These are phyloP conservation scores for Aphanoascus verrucosus DNA, from an alignment of 2,329 filamentous ascomycete genomes.

Conservation along the genomic window DNA sequence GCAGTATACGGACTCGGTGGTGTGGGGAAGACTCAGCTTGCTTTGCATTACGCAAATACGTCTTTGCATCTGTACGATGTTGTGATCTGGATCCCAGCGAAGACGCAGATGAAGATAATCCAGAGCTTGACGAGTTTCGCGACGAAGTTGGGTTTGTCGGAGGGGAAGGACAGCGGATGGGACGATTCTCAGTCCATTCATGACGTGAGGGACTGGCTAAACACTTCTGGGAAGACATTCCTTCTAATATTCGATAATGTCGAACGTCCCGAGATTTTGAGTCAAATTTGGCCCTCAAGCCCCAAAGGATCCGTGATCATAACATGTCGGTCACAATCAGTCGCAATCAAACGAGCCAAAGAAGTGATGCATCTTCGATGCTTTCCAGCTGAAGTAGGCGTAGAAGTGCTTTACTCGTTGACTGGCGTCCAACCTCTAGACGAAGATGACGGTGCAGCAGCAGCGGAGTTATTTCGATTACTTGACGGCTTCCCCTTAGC, in stretches of 20 bases:
- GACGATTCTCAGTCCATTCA: slow-evolving; percentile 4
- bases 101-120: slow-evolving; percentile 1
- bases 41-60: slow-evolving; percentile 15
- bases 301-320: slow-evolving; percentile 9
- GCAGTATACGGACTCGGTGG: slow-evolving; percentile 16
- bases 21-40: slow-evolving; percentile 18
- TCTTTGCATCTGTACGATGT: slow-evolving; percentile 8
- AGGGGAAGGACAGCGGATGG: neutral
- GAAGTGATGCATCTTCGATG: slow-evolving; percentile 2
- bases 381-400: neutral
- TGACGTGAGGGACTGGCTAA: slow-evolving; percentile 9
- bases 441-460: slow-evolving; percentile 2
- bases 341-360: slow-evolving; percentile 1
- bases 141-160: slow-evolving; percentile 1
- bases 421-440: slow-evolving; percentile 1
- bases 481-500: slow-evolving; percentile 10
- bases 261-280: neutral
- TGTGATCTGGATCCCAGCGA: slow-evolving; percentile 10
- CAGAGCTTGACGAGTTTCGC: slow-evolving; percentile 1
- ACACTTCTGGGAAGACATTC: slow-evolving; percentile 1
- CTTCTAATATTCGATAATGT: slow-evolving; percentile 11
- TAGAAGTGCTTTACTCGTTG: slow-evolving; percentile 5
- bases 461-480: neutral
- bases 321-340: slow-evolving; percentile 1
- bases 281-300: slow-evolving; percentile 8